phyloP scores from a whole-genome alignment of 331 rosid genomes.

The Arachis monticola region DNA sequence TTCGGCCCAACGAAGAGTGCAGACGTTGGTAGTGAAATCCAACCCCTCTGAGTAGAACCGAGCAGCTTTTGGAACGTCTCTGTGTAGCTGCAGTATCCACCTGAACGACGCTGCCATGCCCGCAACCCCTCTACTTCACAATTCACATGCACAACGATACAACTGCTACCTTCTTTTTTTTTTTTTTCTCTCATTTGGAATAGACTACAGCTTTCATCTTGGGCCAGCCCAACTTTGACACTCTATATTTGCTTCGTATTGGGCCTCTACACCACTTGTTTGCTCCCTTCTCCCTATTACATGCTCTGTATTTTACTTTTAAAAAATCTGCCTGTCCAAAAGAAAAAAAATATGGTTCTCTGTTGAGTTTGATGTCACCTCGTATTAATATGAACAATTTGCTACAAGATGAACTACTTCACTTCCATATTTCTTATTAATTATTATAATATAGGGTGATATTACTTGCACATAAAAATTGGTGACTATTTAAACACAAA shows the following conservation, averaged over 20 bases:
- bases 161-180: too few relatives aligned
- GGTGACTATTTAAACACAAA: too few relatives aligned
- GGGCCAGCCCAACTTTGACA: not conserved
- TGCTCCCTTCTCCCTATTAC: too few relatives aligned
- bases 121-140: not conserved
- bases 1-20: slow-evolving; percentile 84
- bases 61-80: slow-evolving; percentile 81
- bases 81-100: slow-evolving; percentile 76
- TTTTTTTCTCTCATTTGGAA: slow-evolving; percentile 7
- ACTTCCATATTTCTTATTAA: too few relatives aligned
- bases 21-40: slow-evolving; percentile 70
- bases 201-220: not conserved
- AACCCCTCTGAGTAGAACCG: slow-evolving; percentile 75
- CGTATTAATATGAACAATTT: too few relatives aligned
- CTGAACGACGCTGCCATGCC: slow-evolving; percentile 65
- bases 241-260: not conserved
- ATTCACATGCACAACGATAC: too few relatives aligned
- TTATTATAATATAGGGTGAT: too few relatives aligned
- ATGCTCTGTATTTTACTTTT: too few relatives aligned
- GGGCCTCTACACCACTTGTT: not conserved
- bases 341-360: too few relatives aligned
- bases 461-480: too few relatives aligned
- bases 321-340: too few relatives aligned
- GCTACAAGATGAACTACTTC: not conserved
- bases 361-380: too few relatives aligned